These are phyloP conservation scores for Salix viminalis DNA, from an alignment of 345 rosid genomes.

Conservation along the genomic window DNA sequence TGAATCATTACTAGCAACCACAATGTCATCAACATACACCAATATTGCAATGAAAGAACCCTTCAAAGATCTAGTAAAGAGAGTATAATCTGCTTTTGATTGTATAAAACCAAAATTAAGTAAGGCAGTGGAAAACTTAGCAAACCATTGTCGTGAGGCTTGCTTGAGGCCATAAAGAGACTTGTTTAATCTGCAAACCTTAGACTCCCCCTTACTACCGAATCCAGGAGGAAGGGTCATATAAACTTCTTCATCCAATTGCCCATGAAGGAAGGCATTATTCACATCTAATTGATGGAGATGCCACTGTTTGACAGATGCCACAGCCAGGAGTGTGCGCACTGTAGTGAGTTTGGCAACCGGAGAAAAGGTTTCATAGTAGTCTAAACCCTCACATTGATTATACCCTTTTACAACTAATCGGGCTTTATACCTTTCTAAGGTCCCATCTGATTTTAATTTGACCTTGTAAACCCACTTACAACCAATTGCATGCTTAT, in stretches of 20 bases:
- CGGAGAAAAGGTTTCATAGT: neutral
- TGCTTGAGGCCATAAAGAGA: too few relatives aligned
- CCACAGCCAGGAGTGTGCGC: neutral
- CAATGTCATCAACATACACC: too few relatives aligned
- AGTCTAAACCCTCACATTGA: neutral
- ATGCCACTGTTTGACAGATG: neutral
- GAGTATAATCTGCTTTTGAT: too few relatives aligned
- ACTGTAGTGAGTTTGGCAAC: neutral
- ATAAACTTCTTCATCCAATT: neutral
- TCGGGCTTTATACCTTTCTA: neutral
- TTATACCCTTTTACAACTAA: neutral
- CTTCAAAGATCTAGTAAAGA: too few relatives aligned
- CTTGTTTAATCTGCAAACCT: too few relatives aligned
- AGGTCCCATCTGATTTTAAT: neutral
- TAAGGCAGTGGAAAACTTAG: too few relatives aligned
- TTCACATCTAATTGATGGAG: neutral
- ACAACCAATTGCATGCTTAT: neutral
- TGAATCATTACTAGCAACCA: too few relatives aligned
- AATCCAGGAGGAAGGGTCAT: neutral
- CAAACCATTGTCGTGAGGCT: too few relatives aligned
- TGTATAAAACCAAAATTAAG: too few relatives aligned
- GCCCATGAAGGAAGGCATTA: neutral
- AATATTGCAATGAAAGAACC: too few relatives aligned
- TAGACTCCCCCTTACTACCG: too few relatives aligned
- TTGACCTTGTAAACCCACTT: slow-evolving; percentile 4